Evolutionary conservation across 2,329 filamentous ascomycete species (phyloP).

Genomic region (Penicillium sp.): DNA sequence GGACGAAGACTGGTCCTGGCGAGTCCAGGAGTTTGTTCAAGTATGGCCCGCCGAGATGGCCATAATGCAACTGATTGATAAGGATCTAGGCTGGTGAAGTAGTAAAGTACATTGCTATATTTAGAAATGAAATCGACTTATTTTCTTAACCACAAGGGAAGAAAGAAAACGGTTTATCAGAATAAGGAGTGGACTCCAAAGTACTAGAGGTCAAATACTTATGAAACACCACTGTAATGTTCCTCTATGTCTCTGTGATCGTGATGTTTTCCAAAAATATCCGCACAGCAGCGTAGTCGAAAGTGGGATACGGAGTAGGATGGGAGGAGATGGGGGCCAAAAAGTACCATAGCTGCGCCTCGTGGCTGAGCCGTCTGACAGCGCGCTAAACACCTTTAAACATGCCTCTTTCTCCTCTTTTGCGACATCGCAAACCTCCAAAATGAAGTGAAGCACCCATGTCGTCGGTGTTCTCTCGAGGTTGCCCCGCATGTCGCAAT

Average conservation of each 20-base stretch:
- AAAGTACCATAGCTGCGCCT: background rate
- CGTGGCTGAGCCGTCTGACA: background rate
- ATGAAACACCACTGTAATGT: no score
- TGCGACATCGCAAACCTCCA: no score
- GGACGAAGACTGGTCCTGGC: constrained; percentile 32
- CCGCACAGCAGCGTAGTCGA: background rate
- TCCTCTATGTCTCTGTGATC: no score
- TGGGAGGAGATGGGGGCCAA: background rate
- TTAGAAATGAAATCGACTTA: constrained; percentile 3
- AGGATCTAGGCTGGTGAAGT: constrained; percentile 23
- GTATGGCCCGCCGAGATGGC: constrained; percentile 31
- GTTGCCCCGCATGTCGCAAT: constrained; percentile 13
- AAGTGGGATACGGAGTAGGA: background rate
- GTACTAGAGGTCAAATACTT: no score
- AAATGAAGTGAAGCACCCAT: no score
- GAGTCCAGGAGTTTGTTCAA: constrained; percentile 30
- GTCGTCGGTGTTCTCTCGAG: background rate
- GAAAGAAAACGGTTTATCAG: background rate
- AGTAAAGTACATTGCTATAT: constrained; percentile 15
- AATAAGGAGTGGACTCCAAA: no score
- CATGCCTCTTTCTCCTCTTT: background rate
- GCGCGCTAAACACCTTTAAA: background rate
- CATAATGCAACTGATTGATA: constrained; percentile 31
- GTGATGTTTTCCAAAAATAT: no score
- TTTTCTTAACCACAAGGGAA: constrained; percentile 1